Evolutionary conservation across 805 yeast genomes (phyloP).

Genomic region (Lipomyces sp.): DNA sequence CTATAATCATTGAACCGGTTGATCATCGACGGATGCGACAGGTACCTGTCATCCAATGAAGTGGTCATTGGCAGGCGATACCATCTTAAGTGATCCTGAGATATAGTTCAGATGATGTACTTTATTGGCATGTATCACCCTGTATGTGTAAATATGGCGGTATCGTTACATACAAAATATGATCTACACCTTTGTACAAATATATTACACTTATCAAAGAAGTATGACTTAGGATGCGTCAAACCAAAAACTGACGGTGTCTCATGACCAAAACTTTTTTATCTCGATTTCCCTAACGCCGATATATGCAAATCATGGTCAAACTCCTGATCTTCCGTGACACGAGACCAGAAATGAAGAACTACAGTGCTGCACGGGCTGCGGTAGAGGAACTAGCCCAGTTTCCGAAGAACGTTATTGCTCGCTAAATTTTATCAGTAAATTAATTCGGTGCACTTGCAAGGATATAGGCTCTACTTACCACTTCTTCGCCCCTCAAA

Average conservation of each 20-base stretch:
- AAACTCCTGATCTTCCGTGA: not conserved
- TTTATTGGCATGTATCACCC: not conserved
- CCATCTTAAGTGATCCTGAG: too few species aligned
- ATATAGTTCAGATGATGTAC: not conserved
- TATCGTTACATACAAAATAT: not conserved
- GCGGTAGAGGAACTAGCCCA: constrained; percentile 4
- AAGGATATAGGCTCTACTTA: constrained; percentile 12
- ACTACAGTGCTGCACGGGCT: too few species aligned
- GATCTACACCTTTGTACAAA: not conserved
- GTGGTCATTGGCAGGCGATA: too few species aligned
- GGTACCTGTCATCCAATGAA: not conserved
- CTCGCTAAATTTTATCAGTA: constrained; percentile 17
- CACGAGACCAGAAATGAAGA: not conserved
- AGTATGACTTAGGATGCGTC: not conserved
- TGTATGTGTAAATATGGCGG: not conserved
- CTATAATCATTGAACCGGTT: not conserved
- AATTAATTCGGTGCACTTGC: not conserved
- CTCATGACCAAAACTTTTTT: not conserved
- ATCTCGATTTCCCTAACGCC: not conserved
- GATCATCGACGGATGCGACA: not conserved
- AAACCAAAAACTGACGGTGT: not conserved
- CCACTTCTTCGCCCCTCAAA: constrained; percentile 35
- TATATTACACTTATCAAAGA: not conserved
- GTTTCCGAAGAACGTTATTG: constrained; percentile 25
- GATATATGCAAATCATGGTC: not conserved